A percentile compares a stretch with the other conserved stretches of the same genome.
Evolutionary conservation across 192 early-diverging fungal genomes (phyloP).

Genomic region (Pilaira anomala): DNA sequence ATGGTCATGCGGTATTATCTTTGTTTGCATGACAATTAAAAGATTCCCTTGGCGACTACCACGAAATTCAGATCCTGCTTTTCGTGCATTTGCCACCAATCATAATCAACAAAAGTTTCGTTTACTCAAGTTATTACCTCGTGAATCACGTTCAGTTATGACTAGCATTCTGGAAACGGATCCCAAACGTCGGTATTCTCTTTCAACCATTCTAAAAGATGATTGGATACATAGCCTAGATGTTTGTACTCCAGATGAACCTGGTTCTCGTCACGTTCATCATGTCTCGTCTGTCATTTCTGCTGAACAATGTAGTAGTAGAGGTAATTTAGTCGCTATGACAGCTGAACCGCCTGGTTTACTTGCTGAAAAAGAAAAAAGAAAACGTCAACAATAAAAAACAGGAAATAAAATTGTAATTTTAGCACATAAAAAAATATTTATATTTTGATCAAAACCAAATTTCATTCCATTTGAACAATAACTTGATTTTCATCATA

Average conservation of each 20-base stretch:
- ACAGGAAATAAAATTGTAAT: no score
- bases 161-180: slow-evolving; percentile 63
- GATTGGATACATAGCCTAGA: slow-evolving; percentile 72
- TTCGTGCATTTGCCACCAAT: slow-evolving; percentile 21
- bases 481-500: no score
- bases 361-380: slow-evolving; percentile 32
- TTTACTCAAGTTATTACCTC: slow-evolving; percentile 56
- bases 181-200: slow-evolving; percentile 48
- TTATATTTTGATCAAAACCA: no score
- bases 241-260: slow-evolving; percentile 37
- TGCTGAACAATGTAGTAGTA: neutral
- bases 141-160: slow-evolving; percentile 58
- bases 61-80: slow-evolving; percentile 53
- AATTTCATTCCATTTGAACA: no score
- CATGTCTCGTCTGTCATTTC: slow-evolving; percentile 16
- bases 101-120: slow-evolving; percentile 27
- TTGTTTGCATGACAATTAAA: slow-evolving; percentile 69
- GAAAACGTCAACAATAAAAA: slow-evolving; percentile 8
- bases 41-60: slow-evolving; percentile 72
- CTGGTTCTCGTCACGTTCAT: slow-evolving; percentile 29
- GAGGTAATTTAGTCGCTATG: slow-evolving; percentile 31
- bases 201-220: slow-evolving; percentile 65
- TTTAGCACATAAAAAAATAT: no score
- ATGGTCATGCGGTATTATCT: slow-evolving; percentile 91
- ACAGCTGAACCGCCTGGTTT: slow-evolving; percentile 32